phyloP scores from a whole-genome alignment of 1,284 basidiomycete genomes.

The Ustilago curta region DNA sequence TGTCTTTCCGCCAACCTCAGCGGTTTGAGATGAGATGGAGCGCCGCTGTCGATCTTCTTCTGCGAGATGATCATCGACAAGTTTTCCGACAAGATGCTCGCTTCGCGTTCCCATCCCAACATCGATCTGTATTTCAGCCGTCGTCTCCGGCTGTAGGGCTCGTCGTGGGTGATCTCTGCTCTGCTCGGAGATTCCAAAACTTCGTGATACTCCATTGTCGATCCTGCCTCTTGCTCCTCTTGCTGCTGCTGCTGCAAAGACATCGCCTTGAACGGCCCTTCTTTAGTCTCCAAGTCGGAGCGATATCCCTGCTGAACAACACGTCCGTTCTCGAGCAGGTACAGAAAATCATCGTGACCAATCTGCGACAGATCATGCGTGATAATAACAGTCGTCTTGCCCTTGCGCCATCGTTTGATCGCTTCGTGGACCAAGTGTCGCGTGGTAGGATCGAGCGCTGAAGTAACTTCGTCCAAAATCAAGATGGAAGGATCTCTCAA shows the following conservation, averaged over 20 bases:
- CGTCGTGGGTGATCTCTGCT: constrained; percentile 1
- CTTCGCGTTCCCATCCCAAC: constrained; percentile 39
- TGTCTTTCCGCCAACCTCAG: constrained; percentile 36
- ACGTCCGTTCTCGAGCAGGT: constrained; percentile 84
- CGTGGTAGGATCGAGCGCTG: constrained; percentile 89
- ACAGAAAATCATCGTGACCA: constrained; percentile 82
- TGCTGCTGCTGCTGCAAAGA: constrained; percentile 18
- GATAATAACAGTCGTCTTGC: constrained; percentile 93
- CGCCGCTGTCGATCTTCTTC: constrained; percentile 18
- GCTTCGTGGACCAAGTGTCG: constrained; percentile 89
- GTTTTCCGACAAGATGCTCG: constrained; percentile 26
- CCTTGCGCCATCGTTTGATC: constrained; percentile 82
- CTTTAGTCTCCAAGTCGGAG: constrained; percentile 75
- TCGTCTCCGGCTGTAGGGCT: constrained; percentile 71
- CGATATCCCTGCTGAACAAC: constrained; percentile 92
- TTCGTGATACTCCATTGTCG: not conserved
- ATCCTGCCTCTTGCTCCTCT: not conserved
- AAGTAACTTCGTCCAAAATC: constrained; percentile 96
- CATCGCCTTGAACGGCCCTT: constrained; percentile 18
- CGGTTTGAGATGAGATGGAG: constrained; percentile 41
- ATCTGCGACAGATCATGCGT: constrained; percentile 95
- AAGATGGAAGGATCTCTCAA: constrained; percentile 88
- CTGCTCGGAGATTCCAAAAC: not conserved
- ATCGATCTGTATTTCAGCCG: constrained; percentile 31
- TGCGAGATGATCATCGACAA: constrained; percentile 43